phyloP scores from a whole-genome alignment of 2,329 filamentous ascomycete species.

The Ophiostoma angusticollis region DNA sequence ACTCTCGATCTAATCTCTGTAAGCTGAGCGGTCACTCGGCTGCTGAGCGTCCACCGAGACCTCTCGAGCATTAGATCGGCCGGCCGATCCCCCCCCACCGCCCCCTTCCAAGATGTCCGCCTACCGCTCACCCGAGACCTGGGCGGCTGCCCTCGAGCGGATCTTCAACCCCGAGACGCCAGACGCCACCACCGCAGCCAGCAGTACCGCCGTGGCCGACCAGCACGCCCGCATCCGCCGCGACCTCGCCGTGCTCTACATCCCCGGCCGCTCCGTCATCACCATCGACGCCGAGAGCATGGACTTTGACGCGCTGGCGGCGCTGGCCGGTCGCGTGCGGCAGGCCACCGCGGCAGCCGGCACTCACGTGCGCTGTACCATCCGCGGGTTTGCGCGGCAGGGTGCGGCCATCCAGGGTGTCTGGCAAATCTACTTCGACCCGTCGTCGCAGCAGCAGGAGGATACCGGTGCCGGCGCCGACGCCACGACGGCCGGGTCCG shows the following conservation, averaged over 20 bases:
- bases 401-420: conserved; percentile 69
- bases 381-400: conserved; percentile 55
- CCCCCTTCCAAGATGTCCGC: conserved; percentile 51
- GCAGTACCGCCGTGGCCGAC: no score
- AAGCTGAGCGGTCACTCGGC: no score
- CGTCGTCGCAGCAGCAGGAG: background rate
- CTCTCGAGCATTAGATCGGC: no score
- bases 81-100: conserved; percentile 22
- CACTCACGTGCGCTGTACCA: conserved; percentile 58
- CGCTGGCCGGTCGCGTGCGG: conserved; percentile 44
- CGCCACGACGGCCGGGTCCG: no score
- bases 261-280: conserved; percentile 46
- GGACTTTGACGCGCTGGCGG: conserved; percentile 24
- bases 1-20: no score
- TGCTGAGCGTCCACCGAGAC: no score
- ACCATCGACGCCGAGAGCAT: conserved; percentile 29
- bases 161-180: conserved; percentile 4
- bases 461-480: no score
- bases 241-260: conserved; percentile 50
- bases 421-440: conserved; percentile 32
- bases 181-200: no score
- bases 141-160: conserved; percentile 22
- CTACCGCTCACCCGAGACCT: conserved; percentile 59
- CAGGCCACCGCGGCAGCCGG: conserved; percentile 50
- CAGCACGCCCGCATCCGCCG: background rate